phyloP scores from a whole-genome alignment of 495 filamentous ascomycete species.

The Xylaria sp. region DNA sequence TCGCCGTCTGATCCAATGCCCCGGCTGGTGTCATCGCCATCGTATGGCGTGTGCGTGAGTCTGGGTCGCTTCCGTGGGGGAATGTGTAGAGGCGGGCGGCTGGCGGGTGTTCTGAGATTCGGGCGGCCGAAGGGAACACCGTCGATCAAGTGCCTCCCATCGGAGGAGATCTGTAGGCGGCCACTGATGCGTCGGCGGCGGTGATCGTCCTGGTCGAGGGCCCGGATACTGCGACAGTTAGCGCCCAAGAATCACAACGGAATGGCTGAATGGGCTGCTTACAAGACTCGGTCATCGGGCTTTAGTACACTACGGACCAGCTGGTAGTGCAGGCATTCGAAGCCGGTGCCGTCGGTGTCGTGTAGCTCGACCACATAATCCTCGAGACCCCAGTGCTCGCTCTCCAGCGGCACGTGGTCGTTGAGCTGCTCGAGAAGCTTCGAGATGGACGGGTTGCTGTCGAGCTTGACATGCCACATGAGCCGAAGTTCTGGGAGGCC shows the following conservation, averaged over 20 bases:
- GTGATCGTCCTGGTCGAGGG: conserved; percentile 77
- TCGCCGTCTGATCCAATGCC: conserved; percentile 36
- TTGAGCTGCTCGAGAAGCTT: conserved; percentile 85
- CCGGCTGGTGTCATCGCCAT: conserved; percentile 40
- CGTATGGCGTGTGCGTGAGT: conserved; percentile 53
- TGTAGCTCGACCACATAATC: conserved; percentile 88
- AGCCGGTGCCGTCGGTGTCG: conserved; percentile 62
- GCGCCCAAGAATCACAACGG: conserved; percentile 20
- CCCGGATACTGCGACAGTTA: conserved; percentile 69
- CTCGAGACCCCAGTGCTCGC: conserved; percentile 84
- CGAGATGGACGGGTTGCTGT: conserved; percentile 71
- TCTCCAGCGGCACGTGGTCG: conserved; percentile 83
- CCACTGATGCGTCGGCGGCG: conserved; percentile 77
- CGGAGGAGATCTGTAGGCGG: conserved; percentile 79
- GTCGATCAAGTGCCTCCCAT: conserved; percentile 86
- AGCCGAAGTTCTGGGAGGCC: conserved; percentile 76
- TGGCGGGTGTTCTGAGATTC: conserved; percentile 61
- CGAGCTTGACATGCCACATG: conserved; percentile 71
- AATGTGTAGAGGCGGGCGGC: conserved; percentile 74
- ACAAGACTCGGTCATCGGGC: conserved; percentile 81
- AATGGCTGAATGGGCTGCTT: conserved; percentile 38
- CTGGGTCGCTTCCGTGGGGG: conserved; percentile 77
- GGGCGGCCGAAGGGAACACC: conserved; percentile 87
- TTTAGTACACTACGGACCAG: conserved; percentile 71
- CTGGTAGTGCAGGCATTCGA: conserved; percentile 91